Base-by-base conservation (phyloP, 2,329 filamentous ascomycete species). In the Epichloe sylvatica region DNA sequence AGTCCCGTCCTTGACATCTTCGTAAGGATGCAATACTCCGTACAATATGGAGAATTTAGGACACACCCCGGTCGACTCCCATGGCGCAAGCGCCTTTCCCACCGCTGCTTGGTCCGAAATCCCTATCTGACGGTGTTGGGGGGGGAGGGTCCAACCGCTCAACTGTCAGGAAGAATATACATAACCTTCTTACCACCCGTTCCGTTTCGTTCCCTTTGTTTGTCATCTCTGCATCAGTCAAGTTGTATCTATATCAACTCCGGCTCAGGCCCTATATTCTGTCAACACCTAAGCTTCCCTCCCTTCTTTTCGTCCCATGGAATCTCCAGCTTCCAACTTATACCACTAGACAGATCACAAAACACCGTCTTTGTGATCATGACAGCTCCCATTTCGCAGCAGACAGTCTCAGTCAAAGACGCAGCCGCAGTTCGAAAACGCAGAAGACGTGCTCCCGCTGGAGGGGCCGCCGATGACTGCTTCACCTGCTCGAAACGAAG, bases 391-490 rank as follows among this genome's bases (percentile, higher is more conserved):
- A 62, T 71, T 54, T 62, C 68, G 50, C 68, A 69, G 57, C 69
- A 69, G 60, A 67, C 64, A 47, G 57, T 63, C 55, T 57, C 69
- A 66, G 61, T 67, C 60, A 78, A 76, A 60, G 74, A 77, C 58
- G 65, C 70, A 42, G 69, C 73, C 51, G 72, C 72, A 48, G 69
- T 74, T 47, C 72, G 75, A 61, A 80, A 95, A 74, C 81, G 90
- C 63, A 83, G 89, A 72, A 86, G 90, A 76, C 81, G 90, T 70
- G 86, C 90, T 19, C 85, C 88, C 19, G 83, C 87, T 47, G 90
- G 86, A 55, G 91, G 91, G 61, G 91, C 91, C 52, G 81, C 86
- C 43, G 89, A 94, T 66, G 91, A 97, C 68, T 98, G 91, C 76
- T 96, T 96, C 66, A 82, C 89, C 41, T 98, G 91, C 71, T 78